Percentiles rank a stretch among this genome's conserved stretches.
phyloP scores from a whole-genome alignment of 2,329 filamentous ascomycete genomes.

The Colletotrichum graminicola region DNA sequence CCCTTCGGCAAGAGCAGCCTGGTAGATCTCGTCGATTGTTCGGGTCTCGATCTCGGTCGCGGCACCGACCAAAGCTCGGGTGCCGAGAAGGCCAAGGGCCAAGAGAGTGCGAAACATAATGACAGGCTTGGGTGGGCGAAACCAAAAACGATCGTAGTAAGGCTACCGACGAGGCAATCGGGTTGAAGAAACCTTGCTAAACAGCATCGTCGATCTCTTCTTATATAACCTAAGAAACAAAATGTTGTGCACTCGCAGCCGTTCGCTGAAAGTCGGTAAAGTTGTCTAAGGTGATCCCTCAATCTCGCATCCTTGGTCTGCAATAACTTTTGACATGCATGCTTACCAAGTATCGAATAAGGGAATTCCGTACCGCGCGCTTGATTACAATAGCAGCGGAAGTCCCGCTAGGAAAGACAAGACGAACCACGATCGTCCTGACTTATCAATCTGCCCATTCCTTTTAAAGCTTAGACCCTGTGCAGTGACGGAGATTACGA shows the following conservation, averaged over 20 bases:
- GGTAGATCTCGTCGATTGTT: constrained; percentile 62
- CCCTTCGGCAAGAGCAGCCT: constrained; percentile 62
- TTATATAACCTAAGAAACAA: neutral
- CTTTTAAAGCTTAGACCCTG: neutral
- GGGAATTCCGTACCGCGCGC: constrained; percentile 28
- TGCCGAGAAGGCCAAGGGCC: constrained; percentile 29
- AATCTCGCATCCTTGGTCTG: neutral
- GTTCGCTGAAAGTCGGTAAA: neutral
- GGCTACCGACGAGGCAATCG: neutral
- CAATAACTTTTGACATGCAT: neutral
- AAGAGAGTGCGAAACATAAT: constrained; percentile 32
- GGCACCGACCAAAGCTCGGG: constrained; percentile 32
- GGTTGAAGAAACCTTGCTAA: too few species aligned
- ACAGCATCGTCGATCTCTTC: neutral
- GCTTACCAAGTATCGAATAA: neutral
- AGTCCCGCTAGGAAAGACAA: neutral
- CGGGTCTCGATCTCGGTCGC: constrained; percentile 56
- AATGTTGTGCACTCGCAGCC: neutral
- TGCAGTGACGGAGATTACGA: neutral
- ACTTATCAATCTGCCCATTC: neutral
- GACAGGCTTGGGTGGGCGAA: neutral
- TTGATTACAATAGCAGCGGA: constrained; percentile 30
- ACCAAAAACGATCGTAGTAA: neutral
- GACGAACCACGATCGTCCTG: constrained; percentile 1
- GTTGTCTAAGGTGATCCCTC: neutral